phyloP scores from a whole-genome alignment of 164 flowering plant genomes.

The Protea cynaroides region DNA sequence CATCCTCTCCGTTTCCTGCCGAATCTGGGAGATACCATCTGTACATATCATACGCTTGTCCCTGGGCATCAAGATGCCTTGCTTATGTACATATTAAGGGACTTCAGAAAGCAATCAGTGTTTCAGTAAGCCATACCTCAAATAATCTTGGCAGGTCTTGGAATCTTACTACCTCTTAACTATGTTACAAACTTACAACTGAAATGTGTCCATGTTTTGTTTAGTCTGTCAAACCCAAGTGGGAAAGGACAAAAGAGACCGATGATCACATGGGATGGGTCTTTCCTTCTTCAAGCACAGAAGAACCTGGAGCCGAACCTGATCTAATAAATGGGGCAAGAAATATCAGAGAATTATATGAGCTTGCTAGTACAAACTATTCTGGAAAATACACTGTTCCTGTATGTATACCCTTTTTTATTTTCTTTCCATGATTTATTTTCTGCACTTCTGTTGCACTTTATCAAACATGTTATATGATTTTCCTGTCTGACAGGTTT shows the following conservation, averaged over 20 bases:
- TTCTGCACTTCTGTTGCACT: not conserved
- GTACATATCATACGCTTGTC: slow-evolving; percentile 89
- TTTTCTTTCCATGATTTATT: not conserved
- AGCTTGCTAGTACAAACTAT: slow-evolving; percentile 78
- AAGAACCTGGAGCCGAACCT: slow-evolving; percentile 78
- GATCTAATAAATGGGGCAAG: slow-evolving; percentile 73
- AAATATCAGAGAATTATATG: slow-evolving; percentile 71
- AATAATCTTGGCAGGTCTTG: not conserved
- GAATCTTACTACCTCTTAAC: not conserved
- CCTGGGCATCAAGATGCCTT: slow-evolving; percentile 99
- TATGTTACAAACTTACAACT: not conserved
- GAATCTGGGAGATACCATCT: slow-evolving; percentile 92
- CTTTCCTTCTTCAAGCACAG: slow-evolving; percentile 57
- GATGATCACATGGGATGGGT: slow-evolving; percentile 99
- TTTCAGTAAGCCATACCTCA: slow-evolving; percentile 43
- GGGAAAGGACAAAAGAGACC: slow-evolving; percentile 76
- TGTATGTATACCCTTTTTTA: slow-evolving; percentile 32
- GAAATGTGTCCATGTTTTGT: not conserved
- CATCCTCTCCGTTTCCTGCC: slow-evolving; percentile 61
- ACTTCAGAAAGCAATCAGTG: slow-evolving; percentile 74
- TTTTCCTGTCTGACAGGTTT: slow-evolving; percentile 41
- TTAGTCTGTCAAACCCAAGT: slow-evolving; percentile 77
- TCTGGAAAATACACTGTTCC: slow-evolving; percentile 91
- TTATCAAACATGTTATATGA: not conserved
- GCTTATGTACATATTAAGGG: slow-evolving; percentile 79